phyloP scores from a whole-genome alignment of 2,329 filamentous ascomycete species.

The Fusarium clavum region DNA sequence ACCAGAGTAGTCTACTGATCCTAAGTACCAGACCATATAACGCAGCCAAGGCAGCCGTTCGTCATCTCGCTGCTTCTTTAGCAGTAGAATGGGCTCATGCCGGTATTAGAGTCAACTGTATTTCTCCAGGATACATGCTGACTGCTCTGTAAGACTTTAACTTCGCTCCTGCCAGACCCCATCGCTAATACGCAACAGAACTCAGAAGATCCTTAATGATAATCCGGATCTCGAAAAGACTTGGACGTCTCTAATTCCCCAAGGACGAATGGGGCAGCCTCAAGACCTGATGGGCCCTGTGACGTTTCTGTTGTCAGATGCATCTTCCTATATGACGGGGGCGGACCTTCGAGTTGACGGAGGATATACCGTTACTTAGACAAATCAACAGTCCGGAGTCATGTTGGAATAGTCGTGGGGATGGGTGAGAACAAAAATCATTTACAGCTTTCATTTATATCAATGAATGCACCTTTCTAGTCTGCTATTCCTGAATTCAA shows the following conservation, averaged over 20 bases:
- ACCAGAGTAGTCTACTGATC: background rate
- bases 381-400: rapidly evolving
- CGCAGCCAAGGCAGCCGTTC: constrained; percentile 88
- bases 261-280: constrained; percentile 91
- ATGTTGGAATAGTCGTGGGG: too few relatives aligned
- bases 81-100: constrained; percentile 93
- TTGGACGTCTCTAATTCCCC: constrained; percentile 91
- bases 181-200: constrained; percentile 61
- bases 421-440: too few relatives aligned
- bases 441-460: too few relatives aligned
- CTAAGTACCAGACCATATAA: constrained; percentile 76
- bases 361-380: constrained; percentile 81
- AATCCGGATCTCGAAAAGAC: constrained; percentile 91
- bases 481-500: too few relatives aligned
- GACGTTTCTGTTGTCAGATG: constrained; percentile 85
- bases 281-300: constrained; percentile 94
- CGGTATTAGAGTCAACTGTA: constrained; percentile 92
- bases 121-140: constrained; percentile 95
- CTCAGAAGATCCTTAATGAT: constrained; percentile 93
- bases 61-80: constrained; percentile 85
- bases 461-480: background rate
- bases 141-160: constrained; percentile 80
- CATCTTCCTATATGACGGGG: constrained; percentile 76
- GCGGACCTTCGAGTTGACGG: constrained; percentile 85
- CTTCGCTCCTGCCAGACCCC: rapidly evolving